A percentile compares a stretch with the other conserved stretches of the same genome.
These are phyloP conservation scores for Mycena metata DNA, from an alignment of 768 basidiomycete genomes.

Conservation along the genomic window DNA sequence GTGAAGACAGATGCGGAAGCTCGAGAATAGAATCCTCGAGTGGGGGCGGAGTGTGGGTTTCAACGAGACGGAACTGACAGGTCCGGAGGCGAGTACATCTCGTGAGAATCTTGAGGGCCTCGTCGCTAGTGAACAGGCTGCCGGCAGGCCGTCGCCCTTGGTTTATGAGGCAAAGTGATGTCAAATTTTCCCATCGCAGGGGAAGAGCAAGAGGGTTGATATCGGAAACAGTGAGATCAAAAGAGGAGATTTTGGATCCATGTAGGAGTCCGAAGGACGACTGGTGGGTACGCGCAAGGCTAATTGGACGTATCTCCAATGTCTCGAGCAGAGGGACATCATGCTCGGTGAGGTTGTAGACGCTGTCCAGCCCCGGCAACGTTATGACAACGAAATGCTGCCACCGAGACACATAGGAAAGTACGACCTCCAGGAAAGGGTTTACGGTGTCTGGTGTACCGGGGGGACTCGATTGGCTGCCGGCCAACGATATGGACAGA, in stretches of 20 bases:
- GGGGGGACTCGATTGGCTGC: background rate
- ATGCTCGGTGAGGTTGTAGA: background rate
- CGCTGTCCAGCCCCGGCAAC: background rate
- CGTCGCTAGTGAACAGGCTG: too few species aligned
- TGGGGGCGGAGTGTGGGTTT: too few species aligned
- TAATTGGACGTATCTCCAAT: background rate
- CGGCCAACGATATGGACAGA: slow-evolving; percentile 3
- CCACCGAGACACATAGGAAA: background rate
- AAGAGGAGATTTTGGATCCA: background rate
- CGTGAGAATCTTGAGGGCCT: too few species aligned
- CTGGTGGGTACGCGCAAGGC: too few species aligned
- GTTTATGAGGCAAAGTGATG: too few species aligned
- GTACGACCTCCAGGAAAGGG: background rate
- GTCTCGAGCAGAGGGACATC: background rate
- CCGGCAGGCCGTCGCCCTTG: too few species aligned
- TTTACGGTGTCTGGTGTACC: background rate
- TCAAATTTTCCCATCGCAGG: too few species aligned
- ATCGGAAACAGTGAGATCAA: background rate
- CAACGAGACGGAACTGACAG: too few species aligned
- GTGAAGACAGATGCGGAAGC: too few species aligned
- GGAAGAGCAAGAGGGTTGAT: too few species aligned
- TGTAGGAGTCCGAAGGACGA: background rate
- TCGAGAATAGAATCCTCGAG: too few species aligned
- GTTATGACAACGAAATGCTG: background rate
- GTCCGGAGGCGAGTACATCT: too few species aligned